phyloP scores from a whole-genome alignment of 805 yeast genomes.

The Ascoidea tarda region DNA sequence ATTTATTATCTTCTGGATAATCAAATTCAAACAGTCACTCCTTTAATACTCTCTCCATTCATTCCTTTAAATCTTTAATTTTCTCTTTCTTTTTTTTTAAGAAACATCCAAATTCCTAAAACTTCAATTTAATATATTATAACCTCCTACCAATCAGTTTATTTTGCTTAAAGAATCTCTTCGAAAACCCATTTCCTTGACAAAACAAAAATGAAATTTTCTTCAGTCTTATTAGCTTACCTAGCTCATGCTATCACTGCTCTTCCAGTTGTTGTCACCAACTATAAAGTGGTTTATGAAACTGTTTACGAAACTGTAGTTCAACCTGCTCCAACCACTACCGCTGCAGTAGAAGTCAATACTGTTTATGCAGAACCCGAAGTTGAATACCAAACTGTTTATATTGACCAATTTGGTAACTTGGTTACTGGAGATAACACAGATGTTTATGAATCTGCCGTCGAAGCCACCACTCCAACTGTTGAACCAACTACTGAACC shows the following conservation, averaged over 20 bases:
- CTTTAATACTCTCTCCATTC: no score
- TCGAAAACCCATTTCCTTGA: no score
- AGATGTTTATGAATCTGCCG: background rate
- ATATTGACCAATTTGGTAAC: background rate
- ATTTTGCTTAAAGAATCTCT: no score
- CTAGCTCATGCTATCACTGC: background rate
- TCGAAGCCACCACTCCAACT: constrained; percentile 13
- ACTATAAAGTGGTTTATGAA: constrained; percentile 9
- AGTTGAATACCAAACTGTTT: background rate
- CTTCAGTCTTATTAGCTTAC: background rate
- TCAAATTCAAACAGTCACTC: no score
- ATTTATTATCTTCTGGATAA: no score
- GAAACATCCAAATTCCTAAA: no score
- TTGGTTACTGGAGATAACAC: background rate
- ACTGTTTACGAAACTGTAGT: constrained; percentile 23
- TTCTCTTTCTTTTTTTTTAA: no score
- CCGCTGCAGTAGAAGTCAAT: background rate
- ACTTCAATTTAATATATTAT: no score
- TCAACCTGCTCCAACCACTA: constrained; percentile 19
- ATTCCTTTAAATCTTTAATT: no score
- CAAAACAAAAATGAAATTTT: background rate
- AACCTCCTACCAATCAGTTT: no score
- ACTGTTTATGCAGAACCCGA: no score
- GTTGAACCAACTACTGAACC: constrained; percentile 3
- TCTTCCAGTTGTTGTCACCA: constrained; percentile 14